phyloP scores from a whole-genome alignment of 2,329 filamentous ascomycete species.

The Elsinoe necatrix region DNA sequence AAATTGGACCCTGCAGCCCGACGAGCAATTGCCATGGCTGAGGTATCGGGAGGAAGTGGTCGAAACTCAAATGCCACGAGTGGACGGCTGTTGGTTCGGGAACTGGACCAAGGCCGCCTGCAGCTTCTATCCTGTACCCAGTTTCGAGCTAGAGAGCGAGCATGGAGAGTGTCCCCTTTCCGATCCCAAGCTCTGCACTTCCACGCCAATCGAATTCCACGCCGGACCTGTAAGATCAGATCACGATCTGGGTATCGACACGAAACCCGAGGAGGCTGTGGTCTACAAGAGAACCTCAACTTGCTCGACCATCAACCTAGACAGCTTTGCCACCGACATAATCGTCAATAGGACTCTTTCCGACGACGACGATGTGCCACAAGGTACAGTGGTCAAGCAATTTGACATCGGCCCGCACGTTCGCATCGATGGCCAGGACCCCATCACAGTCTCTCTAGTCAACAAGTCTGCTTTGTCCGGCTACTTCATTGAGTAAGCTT shows the following conservation, averaged over 20 bases:
- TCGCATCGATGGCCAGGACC: background rate
- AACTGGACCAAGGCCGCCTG: slow-evolving; percentile 7
- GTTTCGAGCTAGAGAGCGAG: background rate
- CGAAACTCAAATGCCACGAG: background rate
- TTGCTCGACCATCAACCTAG: slow-evolving; percentile 3
- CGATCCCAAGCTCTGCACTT: background rate
- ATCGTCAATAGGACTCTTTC: background rate
- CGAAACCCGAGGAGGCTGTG: slow-evolving; percentile 1
- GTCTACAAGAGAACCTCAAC: background rate
- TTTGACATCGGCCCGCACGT: slow-evolving; percentile 4
- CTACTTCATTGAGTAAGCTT: slow-evolving; percentile 12
- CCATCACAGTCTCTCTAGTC: background rate
- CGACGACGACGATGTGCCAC: background rate
- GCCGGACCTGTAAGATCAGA: slow-evolving; percentile 8
- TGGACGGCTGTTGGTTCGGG: slow-evolving; percentile 3
- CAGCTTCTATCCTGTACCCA: slow-evolving; percentile 11
- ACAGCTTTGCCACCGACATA: background rate
- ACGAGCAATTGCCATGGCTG: slow-evolving; percentile 3
- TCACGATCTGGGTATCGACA: slow-evolving; percentile 12
- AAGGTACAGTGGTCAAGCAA: background rate
- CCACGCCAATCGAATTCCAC: background rate
- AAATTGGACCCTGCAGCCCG: slow-evolving; percentile 9
- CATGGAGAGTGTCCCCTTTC: slow-evolving; percentile 1
- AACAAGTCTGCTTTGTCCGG: slow-evolving; percentile 13
- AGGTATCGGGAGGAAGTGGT: background rate